Base-by-base conservation (phyloP, 305 asterid genomes). In the Caryopteris hybrid region DNA sequence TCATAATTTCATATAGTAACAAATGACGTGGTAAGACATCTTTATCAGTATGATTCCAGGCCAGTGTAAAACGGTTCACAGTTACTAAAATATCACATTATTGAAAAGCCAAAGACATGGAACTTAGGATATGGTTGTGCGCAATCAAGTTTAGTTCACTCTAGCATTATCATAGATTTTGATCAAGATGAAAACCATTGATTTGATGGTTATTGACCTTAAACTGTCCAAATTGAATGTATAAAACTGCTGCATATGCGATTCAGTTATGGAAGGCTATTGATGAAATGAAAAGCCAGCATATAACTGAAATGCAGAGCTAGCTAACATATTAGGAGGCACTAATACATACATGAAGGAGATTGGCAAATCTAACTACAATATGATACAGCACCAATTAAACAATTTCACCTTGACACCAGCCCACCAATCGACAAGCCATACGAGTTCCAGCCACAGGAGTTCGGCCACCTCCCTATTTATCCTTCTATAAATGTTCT, bases 381-480 rank as follows among this genome's bases (percentile, higher is more conserved):
- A 25, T 41, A 36, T 7, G 48, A 42, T 11, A 17, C 52, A 2
- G 25, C 39, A 51, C 3, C 7, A 27, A 33, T 34, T 56, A 58
- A 61, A 41, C 10, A 61, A 31, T 39, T 53, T 63, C 78, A 86
- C 96, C 96, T 88, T 88, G 66, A 88, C 88, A 51, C 81, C 80
- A 65, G 96, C 96, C 93, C 93, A 88, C 96, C 96, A 88, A 74
- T 88, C 96, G 25, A 88, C 71, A 20, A 88, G 63, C 96, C 96
- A 88, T 17, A 88, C 86, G 33, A 88, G 91, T 80, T 88, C 91
- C 70, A 88, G 84, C 96, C 96, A 88, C 66, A 88, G 50, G 12
- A 88, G 75, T 62, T 86, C 93, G 5, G 88, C 85, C 66, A 89
- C 67, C 79, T 69, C 80, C 68, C 89, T 81, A 53, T 89, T 89